phyloP scores from a whole-genome alignment of 495 filamentous ascomycete species.

The Penicillium desertorum region DNA sequence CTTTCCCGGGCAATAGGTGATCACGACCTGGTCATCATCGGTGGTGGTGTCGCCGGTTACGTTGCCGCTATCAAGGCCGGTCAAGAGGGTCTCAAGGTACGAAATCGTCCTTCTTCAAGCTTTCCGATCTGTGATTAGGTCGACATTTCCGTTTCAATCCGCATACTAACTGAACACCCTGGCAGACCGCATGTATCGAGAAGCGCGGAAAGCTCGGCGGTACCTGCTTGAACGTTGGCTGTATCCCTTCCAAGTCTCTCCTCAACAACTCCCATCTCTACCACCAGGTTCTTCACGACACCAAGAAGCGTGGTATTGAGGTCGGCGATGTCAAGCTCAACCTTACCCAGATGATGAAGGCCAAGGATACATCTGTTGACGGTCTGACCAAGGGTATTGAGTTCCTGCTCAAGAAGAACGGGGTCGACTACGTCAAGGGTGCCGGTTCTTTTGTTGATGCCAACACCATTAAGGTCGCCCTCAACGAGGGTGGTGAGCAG shows the following conservation, averaged over 20 bases:
- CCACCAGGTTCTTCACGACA: slow-evolving; percentile 96
- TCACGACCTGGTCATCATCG: slow-evolving; percentile 91
- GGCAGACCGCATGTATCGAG: slow-evolving; percentile 93
- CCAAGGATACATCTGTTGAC: slow-evolving; percentile 87
- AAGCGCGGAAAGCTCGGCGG: slow-evolving; percentile 94
- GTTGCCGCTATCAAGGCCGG: slow-evolving; percentile 99
- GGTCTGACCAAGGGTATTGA: slow-evolving; percentile 96
- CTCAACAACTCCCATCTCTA: slow-evolving; percentile 99
- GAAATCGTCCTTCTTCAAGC: slow-evolving; percentile 11
- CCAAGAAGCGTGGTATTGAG: slow-evolving; percentile 93
- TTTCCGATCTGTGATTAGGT: background rate
- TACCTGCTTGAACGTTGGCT: slow-evolving; percentile 98
- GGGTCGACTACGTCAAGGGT: slow-evolving; percentile 94
- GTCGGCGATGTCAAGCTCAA: slow-evolving; percentile 97
- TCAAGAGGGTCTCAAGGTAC: slow-evolving; percentile 94
- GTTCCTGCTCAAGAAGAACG: slow-evolving; percentile 98
- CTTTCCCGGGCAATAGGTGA: slow-evolving; percentile 58
- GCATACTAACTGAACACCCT: slow-evolving; percentile 17
- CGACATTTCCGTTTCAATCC: background rate
- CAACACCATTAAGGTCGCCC: slow-evolving; percentile 86
- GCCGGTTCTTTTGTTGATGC: slow-evolving; percentile 82
- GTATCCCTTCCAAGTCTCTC: slow-evolving; percentile 98
- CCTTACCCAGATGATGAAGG: slow-evolving; percentile 93
- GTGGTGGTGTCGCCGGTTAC: slow-evolving; percentile 97
- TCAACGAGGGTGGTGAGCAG: slow-evolving; percentile 86